These are phyloP conservation scores for Pichia sp. DNA, from an alignment of 1,139 yeast genomes.

Conservation along the genomic window DNA sequence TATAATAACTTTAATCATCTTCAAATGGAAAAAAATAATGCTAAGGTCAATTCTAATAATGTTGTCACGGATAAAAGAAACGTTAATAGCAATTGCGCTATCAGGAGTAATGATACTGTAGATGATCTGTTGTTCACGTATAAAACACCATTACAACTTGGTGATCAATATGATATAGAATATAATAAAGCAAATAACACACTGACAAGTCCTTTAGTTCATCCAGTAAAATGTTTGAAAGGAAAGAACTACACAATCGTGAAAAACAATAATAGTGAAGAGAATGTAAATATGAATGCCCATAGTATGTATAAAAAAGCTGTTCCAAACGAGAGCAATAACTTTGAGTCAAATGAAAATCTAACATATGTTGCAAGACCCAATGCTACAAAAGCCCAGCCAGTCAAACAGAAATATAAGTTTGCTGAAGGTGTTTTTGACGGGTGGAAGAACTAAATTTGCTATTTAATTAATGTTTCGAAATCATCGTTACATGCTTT, in stretches of 20 bases:
- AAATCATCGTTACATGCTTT: background rate
- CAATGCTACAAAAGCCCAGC: background rate
- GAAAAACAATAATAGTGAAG: background rate
- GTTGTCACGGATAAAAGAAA: background rate
- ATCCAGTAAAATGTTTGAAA: background rate
- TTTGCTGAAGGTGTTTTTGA: background rate
- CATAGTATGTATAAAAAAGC: background rate
- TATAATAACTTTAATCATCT: background rate
- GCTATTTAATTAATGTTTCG: background rate
- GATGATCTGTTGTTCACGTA: background rate
- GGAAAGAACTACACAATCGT: background rate
- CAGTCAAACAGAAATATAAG: background rate
- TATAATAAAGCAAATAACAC: background rate
- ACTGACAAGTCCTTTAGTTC: background rate
- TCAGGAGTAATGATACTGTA: background rate
- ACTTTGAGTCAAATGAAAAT: slow-evolving; percentile 8
- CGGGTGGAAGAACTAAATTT: background rate
- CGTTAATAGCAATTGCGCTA: background rate
- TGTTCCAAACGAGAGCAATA: slow-evolving; percentile 5
- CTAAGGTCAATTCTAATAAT: background rate
- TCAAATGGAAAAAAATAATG: background rate
- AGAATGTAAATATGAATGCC: background rate
- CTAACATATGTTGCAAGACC: background rate
- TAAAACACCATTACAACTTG: background rate
- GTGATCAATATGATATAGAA: background rate